Evolutionary conservation across 2,329 filamentous ascomycete genomes (phyloP).

Genomic region (Plectosphaerella cucumerina): DNA sequence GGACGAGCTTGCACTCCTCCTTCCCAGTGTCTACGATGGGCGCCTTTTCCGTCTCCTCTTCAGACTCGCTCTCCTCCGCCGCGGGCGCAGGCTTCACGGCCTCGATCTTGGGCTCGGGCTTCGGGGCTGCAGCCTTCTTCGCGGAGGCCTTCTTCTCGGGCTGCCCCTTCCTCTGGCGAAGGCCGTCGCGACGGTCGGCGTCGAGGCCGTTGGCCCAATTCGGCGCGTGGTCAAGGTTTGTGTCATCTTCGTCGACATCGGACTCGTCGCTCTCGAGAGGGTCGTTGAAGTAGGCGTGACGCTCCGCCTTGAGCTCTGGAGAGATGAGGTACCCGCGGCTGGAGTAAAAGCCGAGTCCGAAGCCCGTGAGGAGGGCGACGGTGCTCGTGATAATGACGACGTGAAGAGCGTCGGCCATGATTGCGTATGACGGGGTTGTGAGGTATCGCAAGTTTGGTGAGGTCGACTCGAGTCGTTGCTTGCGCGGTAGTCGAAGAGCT

Average conservation of each 20-base stretch:
- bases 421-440: neutral
- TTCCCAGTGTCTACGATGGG: constrained; percentile 27
- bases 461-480: no score
- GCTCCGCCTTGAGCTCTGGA: constrained; percentile 51
- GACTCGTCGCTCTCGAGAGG: constrained; percentile 67
- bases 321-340: constrained; percentile 56
- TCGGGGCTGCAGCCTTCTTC: constrained; percentile 31
- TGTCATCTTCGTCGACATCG: constrained; percentile 58
- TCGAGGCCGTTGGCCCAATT: constrained; percentile 62
- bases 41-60: constrained; percentile 19
- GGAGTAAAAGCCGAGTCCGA: constrained; percentile 75
- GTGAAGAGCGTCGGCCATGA: constrained; percentile 27
- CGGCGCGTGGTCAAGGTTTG: constrained; percentile 59
- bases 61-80: constrained; percentile 39
- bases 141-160: constrained; percentile 33
- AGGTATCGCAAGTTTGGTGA: neutral
- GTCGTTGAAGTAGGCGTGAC: constrained; percentile 51
- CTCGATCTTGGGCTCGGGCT: constrained; percentile 56
- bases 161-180: constrained; percentile 29
- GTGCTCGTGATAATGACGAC: constrained; percentile 71
- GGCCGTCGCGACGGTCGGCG: constrained; percentile 54
- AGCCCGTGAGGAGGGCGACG: constrained; percentile 70
- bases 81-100: constrained; percentile 16
- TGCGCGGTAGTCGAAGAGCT: no score
- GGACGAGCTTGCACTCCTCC: constrained; percentile 91